Base-by-base conservation (phyloP, 441 rosid species). In the Croton laevigatus region DNA sequence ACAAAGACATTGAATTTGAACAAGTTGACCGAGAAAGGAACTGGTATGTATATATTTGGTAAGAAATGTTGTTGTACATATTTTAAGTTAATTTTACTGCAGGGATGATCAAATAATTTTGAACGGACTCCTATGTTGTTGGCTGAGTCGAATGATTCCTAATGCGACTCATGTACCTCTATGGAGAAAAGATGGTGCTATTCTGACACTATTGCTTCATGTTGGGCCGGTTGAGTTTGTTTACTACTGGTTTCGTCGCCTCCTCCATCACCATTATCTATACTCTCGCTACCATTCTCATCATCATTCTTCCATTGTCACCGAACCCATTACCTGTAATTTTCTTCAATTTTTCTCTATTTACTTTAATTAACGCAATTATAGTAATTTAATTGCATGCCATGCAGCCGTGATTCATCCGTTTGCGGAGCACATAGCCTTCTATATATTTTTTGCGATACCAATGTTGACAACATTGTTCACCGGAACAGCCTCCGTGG, bases 11-110 rank as follows among this genome's bases (percentile, higher is more conserved):
- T 32, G 96, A 93, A 60, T 93, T 93, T 59, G 93, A 88, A 0
- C 97, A 91, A 77, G 88, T 93, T 12, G 96, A 93, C 74, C 64
- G 97, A 58, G 98, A 93, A 79, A 83, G 84, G 37, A 78, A 84
- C 20, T 89, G 97, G 98, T 88, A 6, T 1, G 52, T 51, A 0
- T 44, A 62, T 3, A 8, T 4, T 40, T 5, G 10, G 9, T 40
- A 40, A n/a, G n/a, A n/a, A 6, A 40, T 40, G 10, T 40, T 4
- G 5, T 4, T 38, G 8, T 38, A 38, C 8, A 38, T 38, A 3
- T 3, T 3, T 6, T 38, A 8, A 8, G 8, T 0, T 38, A 38
- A 38, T 38, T 37, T 37, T 38, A n/a, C n/a, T n/a, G 74, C 80
- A 83, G 87, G 88, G 89, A 83, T 61, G 91, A 88, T 80, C 90